These are phyloP conservation scores for Desmodesmus armatus DNA, from an alignment of 139 green algal genomes.

Conservation along the genomic window DNA sequence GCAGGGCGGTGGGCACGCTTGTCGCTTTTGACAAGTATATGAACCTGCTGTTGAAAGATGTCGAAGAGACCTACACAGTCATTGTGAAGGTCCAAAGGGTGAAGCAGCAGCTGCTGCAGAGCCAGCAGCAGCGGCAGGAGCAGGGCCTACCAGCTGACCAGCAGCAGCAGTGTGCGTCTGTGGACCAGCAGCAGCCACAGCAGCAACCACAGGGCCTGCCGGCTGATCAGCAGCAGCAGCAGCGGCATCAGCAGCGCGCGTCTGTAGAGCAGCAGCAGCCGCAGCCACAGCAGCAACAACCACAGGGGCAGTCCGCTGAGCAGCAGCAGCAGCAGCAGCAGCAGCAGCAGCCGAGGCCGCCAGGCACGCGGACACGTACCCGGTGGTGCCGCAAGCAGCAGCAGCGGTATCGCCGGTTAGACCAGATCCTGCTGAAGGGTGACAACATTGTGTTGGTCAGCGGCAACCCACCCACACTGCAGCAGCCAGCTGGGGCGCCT, in stretches of 20 bases:
- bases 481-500: not conserved
- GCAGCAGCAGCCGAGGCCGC: not conserved
- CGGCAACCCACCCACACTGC: not conserved
- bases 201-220: not conserved
- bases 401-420: constrained; percentile 63
- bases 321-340: not conserved
- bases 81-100: constrained; percentile 51
- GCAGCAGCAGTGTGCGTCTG: not conserved
- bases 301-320: not conserved
- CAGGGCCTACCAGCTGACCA: not conserved
- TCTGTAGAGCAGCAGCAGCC: not conserved
- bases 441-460: constrained; percentile 69
- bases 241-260: not conserved
- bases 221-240: not conserved
- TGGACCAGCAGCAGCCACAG: not conserved
- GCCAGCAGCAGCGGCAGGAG: not conserved
- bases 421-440: constrained; percentile 76
- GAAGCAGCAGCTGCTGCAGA: constrained; percentile 17
- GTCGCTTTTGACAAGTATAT: constrained; percentile 79
- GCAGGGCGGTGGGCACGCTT: constrained; percentile 63
- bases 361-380: constrained; percentile 15
- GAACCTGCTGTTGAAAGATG: constrained; percentile 81
- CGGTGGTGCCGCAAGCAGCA: constrained; percentile 66
- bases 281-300: not conserved
- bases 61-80: constrained; percentile 82